Conservation (phyloP, 2,329 filamentous ascomycete species). For the Ophiostoma sp. region DNA sequence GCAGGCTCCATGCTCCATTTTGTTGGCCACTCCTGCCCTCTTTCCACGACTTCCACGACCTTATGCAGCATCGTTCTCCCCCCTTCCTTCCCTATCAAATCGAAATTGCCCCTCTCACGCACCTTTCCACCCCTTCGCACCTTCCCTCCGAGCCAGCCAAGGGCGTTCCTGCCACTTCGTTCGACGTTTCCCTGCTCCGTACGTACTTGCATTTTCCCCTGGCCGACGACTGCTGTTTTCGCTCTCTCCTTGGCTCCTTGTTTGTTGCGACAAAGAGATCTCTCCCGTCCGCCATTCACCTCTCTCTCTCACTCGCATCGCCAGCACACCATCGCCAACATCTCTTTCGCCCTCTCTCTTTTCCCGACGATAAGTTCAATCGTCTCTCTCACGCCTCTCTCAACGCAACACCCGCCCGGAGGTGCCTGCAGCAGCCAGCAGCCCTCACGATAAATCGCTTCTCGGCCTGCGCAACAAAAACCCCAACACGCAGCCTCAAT, state of each 20-base stretch:
- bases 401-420: constrained; percentile 11
- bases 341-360: neutral
- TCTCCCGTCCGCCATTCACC: neutral
- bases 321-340: constrained; percentile 1
- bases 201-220: constrained; percentile 20
- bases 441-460: constrained; percentile 20
- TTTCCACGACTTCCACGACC: constrained; percentile 14
- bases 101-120: constrained; percentile 28
- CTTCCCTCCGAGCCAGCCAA: constrained; percentile 26
- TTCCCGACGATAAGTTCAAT: neutral
- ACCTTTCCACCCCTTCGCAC: constrained; percentile 15
- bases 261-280: constrained; percentile 22
- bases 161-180: constrained; percentile 20
- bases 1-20: constrained; percentile 29
- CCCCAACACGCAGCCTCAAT: constrained; percentile 23
- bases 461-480: constrained; percentile 13
- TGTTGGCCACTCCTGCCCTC: constrained; percentile 27
- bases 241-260: constrained; percentile 11
- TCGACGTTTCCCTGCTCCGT: constrained; percentile 21
- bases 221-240: neutral
- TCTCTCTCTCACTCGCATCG: neutral
- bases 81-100: constrained; percentile 29
- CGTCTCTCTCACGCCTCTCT: neutral
- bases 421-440: constrained; percentile 21
- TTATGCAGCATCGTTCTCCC: constrained; percentile 24